Percentiles rank a stretch among this genome's conserved stretches.
These are phyloP conservation scores for Phialemoniopsis sp. DNA, from an alignment of 2,329 filamentous ascomycete species.

Conservation along the genomic window DNA sequence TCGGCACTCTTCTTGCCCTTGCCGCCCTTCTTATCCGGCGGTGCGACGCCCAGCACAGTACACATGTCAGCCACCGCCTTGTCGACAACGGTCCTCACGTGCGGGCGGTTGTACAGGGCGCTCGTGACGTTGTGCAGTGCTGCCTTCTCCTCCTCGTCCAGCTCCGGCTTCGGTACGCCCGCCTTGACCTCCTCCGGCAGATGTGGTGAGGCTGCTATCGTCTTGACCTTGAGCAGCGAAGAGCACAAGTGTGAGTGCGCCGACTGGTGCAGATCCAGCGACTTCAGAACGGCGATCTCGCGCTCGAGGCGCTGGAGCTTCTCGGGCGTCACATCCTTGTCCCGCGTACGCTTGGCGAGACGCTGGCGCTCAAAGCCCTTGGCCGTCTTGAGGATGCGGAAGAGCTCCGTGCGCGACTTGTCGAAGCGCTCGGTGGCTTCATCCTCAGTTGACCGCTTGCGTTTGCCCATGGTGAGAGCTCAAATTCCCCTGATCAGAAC, in stretches of 20 bases:
- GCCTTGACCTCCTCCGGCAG: constrained; percentile 44
- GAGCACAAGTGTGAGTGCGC: constrained; percentile 53
- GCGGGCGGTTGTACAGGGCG: constrained; percentile 46
- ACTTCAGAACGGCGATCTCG: constrained; percentile 54
- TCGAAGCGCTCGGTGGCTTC: constrained; percentile 46
- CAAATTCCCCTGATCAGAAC: not conserved
- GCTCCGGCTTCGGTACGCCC: constrained; percentile 42
- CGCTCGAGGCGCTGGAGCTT: constrained; percentile 55
- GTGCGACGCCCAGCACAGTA: constrained; percentile 38
- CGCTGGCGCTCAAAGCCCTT: constrained; percentile 79
- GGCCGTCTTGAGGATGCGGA: constrained; percentile 64
- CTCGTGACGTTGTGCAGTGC: constrained; percentile 58
- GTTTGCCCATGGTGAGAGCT: constrained; percentile 45
- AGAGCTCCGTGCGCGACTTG: constrained; percentile 55
- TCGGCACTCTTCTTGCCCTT: constrained; percentile 24
- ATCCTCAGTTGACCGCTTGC: constrained; percentile 45
- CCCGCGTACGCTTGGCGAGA: constrained; percentile 54
- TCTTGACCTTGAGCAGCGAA: constrained; percentile 49
- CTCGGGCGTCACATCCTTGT: constrained; percentile 19
- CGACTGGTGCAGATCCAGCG: constrained; percentile 53
- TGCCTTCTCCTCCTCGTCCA: constrained; percentile 45
- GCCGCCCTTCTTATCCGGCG: constrained; percentile 35
- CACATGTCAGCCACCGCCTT: constrained; percentile 46
- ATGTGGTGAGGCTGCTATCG: constrained; percentile 43
- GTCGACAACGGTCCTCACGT: constrained; percentile 44